Evolutionary conservation across 768 basidiomycete species (phyloP), one percentile per base, ranked within the genome.

Genomic region (Crepidotus variabilis): DNA sequence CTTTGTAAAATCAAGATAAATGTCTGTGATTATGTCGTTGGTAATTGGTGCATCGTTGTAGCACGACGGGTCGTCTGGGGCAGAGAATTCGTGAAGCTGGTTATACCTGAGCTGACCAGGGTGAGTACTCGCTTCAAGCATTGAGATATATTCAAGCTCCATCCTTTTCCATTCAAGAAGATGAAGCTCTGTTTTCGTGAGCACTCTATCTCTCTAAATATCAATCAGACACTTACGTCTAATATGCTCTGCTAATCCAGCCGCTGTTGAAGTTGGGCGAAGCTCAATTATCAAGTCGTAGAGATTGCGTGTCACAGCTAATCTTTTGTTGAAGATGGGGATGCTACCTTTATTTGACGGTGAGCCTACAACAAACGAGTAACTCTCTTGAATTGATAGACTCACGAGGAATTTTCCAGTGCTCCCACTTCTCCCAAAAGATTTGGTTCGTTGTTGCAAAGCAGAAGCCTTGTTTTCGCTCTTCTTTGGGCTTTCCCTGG

Each of bases 381-480:
- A n/a, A n/a, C n/a, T n/a, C n/a, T n/a, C n/a, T n/a, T n/a, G n/a
- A n/a, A n/a, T n/a, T n/a, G n/a, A n/a, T n/a, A n/a, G 32, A 54
- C 58, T 24, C 32, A 59, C 58, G 23, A 10, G 55, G 58, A 47
- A 56, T 56, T 14, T 35, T 60, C 55, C 48, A 50, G 11, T n/a
- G 48, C n/a, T 60, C 51, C 58, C 55, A 60, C 33, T 50, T 53
- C 16, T 32, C 48, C 54, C 55, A 60, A 22, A 56, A 56, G 2
- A 47, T 8, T 8, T 8, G n/a, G 36, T 28, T 60, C 5, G 52
- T 56, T 24, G 55, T 56, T 1, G 47, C 46, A 45, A 60, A 56
- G 36, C 58, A 60, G 22, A 34, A 48, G 3, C 21, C 48, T 49
- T 20, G 47, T 13, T 32, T 35, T 18, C 20, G 35, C 2, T 36